Base-by-base conservation (phyloP, 306 rosid genomes). In the Trichosanthes truncata region DNA sequence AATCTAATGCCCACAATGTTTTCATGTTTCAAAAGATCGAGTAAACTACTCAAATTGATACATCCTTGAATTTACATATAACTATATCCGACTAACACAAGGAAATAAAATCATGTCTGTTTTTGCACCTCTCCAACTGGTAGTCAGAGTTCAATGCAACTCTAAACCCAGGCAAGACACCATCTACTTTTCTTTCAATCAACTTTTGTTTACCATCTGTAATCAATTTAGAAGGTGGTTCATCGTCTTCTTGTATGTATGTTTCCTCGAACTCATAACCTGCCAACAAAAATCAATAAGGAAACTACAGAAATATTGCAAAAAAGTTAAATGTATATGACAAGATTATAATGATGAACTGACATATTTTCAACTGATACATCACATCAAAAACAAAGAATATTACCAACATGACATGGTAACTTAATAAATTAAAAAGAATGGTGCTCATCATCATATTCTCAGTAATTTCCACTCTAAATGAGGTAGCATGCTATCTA, bases 231-330 rank as follows among this genome's bases (percentile, higher is more conserved):
- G 89, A 45, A 85, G 98, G 91, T 75, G 97, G 91, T 68, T 95
- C 97, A 51, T 93, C 97, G 17, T 66, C 80, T 83, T 95, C 99
- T 79, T 95, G 87, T 74, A 93, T 87, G 63, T 84, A 92, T 69
- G 89, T 84, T 82, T 93, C 97, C 87, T 83, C 91, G 9, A 91
- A 85, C 82, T 88, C 96, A 69, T 87, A 91, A 77, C 90, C 98
- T 95, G 83, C 79, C 56, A 43, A 23, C 76, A 71, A 21, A 71
- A 71, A 43, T 25, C 51, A 43, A 43, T 41, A 6, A 41, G 53
- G 35, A 71, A 68, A 20, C 17, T 38, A 36, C 74, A 66, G 29
- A 66, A 9, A 5, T 23, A 67, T 67, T 67, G 74, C 49, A 67
- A 67, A 67, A 67, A 38, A 38, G 31, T 67, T 40, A 25, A 59